These are phyloP conservation scores for Pestalotiopsis sp. DNA, from an alignment of 2,329 filamentous ascomycete genomes.

Conservation along the genomic window DNA sequence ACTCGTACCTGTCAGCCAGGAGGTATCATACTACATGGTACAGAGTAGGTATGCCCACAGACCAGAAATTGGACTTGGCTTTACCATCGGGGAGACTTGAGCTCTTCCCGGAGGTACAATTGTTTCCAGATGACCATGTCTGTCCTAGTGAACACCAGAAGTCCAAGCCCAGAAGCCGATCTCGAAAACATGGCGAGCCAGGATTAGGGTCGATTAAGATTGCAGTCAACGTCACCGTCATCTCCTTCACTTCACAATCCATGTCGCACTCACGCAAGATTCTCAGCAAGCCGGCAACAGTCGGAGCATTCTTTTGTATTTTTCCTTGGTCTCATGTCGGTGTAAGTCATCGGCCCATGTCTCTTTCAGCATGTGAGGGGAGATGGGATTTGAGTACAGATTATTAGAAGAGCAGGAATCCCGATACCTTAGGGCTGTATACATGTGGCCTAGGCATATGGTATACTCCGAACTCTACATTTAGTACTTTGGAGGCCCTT, in stretches of 20 bases:
- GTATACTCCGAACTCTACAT: too few relatives aligned
- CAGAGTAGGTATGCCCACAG: slow-evolving; percentile 3
- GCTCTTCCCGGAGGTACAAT: not conserved
- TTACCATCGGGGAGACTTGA: not conserved
- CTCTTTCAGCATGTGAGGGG: not conserved
- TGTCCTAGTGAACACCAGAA: not conserved
- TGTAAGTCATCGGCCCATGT: not conserved
- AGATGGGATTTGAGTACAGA: too few relatives aligned
- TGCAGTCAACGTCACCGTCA: slow-evolving; percentile 12
- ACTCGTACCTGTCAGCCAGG: not conserved
- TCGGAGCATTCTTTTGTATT: not conserved
- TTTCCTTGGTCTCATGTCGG: not conserved
- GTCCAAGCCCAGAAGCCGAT: not conserved
- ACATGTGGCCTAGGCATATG: too few relatives aligned
- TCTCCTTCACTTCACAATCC: slow-evolving; percentile 4
- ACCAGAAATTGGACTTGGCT: slow-evolving; percentile 16
- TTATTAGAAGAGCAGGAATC: too few relatives aligned
- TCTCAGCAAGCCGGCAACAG: not conserved
- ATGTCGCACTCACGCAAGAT: slow-evolving; percentile 10
- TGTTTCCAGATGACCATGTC: not conserved
- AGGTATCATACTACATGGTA: not conserved
- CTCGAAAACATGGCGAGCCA: slow-evolving; percentile 4
- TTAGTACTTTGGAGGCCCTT: too few relatives aligned
- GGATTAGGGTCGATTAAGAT: slow-evolving; percentile 12
- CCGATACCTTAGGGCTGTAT: too few relatives aligned